phyloP scores from a whole-genome alignment of 2,329 filamentous ascomycete genomes.

The Microsporum audouinii region DNA sequence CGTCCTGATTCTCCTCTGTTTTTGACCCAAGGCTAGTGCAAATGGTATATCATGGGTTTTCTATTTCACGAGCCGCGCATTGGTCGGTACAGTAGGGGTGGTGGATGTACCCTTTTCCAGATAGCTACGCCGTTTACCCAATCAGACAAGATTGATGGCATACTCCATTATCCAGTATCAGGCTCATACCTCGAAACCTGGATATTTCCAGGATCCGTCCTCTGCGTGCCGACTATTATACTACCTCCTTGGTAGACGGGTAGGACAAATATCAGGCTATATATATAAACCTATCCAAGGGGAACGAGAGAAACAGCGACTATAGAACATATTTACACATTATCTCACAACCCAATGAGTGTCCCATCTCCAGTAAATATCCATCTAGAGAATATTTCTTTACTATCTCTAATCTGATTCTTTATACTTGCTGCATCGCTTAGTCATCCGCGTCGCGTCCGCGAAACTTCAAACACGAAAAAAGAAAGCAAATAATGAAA shows the following conservation, averaged over 20 bases:
- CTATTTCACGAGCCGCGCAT: neutral
- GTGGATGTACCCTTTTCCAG: neutral
- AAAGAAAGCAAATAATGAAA: neutral
- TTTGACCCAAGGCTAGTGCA: neutral
- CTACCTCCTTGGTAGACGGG: too few relatives aligned
- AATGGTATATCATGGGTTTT: neutral
- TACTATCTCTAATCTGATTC: neutral
- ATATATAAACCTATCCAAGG: too few relatives aligned
- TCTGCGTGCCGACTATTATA: too few relatives aligned
- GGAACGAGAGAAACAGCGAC: neutral
- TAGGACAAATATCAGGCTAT: too few relatives aligned
- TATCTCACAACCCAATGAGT: too few relatives aligned
- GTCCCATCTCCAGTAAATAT: too few relatives aligned
- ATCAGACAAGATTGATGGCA: neutral
- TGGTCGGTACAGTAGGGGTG: too few relatives aligned
- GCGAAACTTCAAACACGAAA: neutral
- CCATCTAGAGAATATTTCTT: neutral
- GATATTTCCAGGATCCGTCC: too few relatives aligned
- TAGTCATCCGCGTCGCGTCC: constrained; percentile 1
- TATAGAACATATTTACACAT: neutral
- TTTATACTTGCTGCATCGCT: neutral
- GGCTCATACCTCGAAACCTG: neutral
- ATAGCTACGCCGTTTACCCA: neutral
- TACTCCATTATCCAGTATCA: neutral
- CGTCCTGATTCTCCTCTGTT: neutral